These are phyloP conservation scores for Penicillium subrubescens DNA, from an alignment of 495 filamentous ascomycete species.

Conservation along the genomic window DNA sequence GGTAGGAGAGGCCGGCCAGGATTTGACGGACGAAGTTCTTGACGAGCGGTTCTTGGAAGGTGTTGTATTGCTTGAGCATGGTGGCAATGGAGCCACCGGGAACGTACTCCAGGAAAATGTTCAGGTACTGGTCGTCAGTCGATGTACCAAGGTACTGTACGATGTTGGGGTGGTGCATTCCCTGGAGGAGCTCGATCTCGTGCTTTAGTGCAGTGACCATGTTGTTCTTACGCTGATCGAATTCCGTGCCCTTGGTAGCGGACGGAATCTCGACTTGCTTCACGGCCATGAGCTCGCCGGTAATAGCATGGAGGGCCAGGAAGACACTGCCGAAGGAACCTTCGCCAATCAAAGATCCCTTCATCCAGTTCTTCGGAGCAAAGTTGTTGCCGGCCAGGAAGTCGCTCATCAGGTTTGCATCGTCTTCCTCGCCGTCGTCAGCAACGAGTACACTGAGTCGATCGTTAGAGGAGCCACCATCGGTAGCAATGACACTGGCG, in stretches of 20 bases:
- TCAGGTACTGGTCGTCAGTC: conserved; percentile 87
- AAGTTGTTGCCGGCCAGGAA: conserved; percentile 92
- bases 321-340: conserved; percentile 97
- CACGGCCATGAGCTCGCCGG: conserved; percentile 95
- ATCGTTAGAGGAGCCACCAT: conserved; percentile 69
- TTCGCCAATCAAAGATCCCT: conserved; percentile 93
- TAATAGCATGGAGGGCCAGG: conserved; percentile 94
- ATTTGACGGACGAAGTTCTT: conserved; percentile 98
- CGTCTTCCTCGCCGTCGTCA: conserved; percentile 73
- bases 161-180: conserved; percentile 95
- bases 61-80: conserved; percentile 97
- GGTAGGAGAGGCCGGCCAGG: conserved; percentile 88
- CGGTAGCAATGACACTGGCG: conserved; percentile 66
- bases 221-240: conserved; percentile 88
- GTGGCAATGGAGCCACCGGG: conserved; percentile 95
- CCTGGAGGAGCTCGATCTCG: conserved; percentile 91
- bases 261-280: conserved; percentile 97
- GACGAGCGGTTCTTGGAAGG: conserved; percentile 88
- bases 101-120: conserved; percentile 99
- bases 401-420: conserved; percentile 68
- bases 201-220: conserved; percentile 98
- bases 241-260: conserved; percentile 72
- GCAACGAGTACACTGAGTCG: conserved; percentile 60
- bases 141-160: conserved; percentile 96
- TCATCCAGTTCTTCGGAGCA: conserved; percentile 98